These are phyloP conservation scores for Dittrichia graveolens DNA, from an alignment of 129 eudicot species.

Conservation along the genomic window DNA sequence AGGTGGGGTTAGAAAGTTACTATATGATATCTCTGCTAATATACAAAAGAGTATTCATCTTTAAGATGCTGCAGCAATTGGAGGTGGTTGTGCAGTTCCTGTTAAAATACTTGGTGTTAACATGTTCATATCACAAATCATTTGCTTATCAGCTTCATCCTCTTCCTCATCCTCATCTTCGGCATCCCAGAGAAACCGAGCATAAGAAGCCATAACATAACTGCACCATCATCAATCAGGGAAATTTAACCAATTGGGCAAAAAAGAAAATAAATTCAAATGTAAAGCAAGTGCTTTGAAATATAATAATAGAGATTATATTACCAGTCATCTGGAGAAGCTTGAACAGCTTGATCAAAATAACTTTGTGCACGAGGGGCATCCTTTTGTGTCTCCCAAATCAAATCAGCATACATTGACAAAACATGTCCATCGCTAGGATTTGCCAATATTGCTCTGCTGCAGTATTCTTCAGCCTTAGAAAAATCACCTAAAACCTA, in stretches of 20 bases:
- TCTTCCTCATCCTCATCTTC: slow-evolving; percentile 44
- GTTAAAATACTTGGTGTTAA: slow-evolving; percentile 34
- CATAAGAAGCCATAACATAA: slow-evolving; percentile 59
- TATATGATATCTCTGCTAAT: slow-evolving; percentile 34
- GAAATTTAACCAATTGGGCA: neutral
- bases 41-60: slow-evolving; percentile 36
- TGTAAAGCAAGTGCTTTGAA: neutral
- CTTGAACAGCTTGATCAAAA: slow-evolving; percentile 63
- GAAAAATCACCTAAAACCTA: slow-evolving; percentile 48
- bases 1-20: slow-evolving; percentile 46
- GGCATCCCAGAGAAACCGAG: slow-evolving; percentile 64
- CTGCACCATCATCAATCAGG: slow-evolving; percentile 36
- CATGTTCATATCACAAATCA: slow-evolving; percentile 13
- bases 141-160: slow-evolving; percentile 25
- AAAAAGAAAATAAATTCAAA: neutral
- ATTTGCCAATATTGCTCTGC: slow-evolving; percentile 61
- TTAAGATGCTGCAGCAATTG: slow-evolving; percentile 60
- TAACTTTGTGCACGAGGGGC: slow-evolving; percentile 50
- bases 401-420: slow-evolving; percentile 64
- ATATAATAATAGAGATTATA: neutral
- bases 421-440: slow-evolving; percentile 54
- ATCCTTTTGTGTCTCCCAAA: slow-evolving; percentile 62
- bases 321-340: slow-evolving; percentile 68
- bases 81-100: slow-evolving; percentile 40
- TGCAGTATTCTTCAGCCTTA: slow-evolving; percentile 76